Base-by-base conservation (phyloP, 805 yeast species). In the Saturnispora kantuleensis region DNA sequence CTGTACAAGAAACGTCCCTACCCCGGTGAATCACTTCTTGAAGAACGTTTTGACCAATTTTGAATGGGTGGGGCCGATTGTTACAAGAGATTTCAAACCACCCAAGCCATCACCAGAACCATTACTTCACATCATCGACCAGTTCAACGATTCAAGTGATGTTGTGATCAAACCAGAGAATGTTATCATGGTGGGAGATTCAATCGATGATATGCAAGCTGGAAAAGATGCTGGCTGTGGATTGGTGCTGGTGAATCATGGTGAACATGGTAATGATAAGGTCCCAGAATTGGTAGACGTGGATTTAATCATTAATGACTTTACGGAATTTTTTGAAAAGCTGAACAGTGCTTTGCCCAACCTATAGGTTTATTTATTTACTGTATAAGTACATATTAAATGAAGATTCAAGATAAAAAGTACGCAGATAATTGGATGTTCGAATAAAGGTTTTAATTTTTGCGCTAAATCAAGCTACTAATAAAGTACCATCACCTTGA, bases 151-250 rank as follows among this genome's bases (percentile, higher is more conserved):
- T 33, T 41, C 52, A 3, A 10, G 35, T 1, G 41, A 31, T 5
- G 34, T 26, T 8, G 10, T 10, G 7, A 40, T 73, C 13, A 52
- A 58, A 1, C 75, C 83, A 0, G 51, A 59, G 13, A 64, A 72
- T 34, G 49, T 81, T 29, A 56, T 80, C 5, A 81, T 81, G 88
- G 82, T 81, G 12, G 89, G 89, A 10, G 88, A 81, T 56, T 81
- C 87, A 0, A 59, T 67, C 35, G 88, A 81, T 58, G 89, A 81
- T 54, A 76, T 81, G 78, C 61, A 53, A 35, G 75, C 84, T 29
- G 88, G 86, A 3, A 56, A 67, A 29, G 52, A 63, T n/a, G 87
- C 88, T 1, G 87, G 87, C 0, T 73, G 75, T 36, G 64, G 70
- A 2, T 72, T 85, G 0, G 64, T 80, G 3, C 61, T 81, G 42